Evolutionary conservation across 345 rosid genomes (phyloP), one percentile per base, ranked within the genome.

Genomic region (Ceriops tagal): DNA sequence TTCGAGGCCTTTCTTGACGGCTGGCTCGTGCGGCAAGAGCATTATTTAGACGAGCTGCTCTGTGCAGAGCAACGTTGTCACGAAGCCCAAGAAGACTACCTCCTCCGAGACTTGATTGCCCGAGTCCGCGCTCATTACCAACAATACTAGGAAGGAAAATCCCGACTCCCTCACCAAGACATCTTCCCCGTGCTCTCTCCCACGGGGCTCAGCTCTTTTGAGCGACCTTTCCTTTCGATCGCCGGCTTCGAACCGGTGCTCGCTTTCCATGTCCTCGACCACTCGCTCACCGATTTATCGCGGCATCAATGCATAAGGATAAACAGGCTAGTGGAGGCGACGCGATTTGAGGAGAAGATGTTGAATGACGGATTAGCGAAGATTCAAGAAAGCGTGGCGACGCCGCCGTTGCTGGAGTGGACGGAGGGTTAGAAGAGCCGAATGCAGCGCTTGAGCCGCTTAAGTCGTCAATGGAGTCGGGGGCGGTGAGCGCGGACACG

Each of bases 11-110:
- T 83, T 61, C 55, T 73, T 20, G 72, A 61, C 5, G 78, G 61
- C 2, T 87, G 92, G 89, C 68, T 78, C 5, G 61, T 37, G n/a
- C 79, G 86, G 4, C 89, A 83, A 59, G 72, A 77, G 32, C 82
- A 53, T 30, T 75, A 53, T 71, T 78, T 80, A 0, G 82, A 78
- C 13, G 80, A 83, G 72, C 78, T 87, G 9, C 58, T 76, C 8
- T 72, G 81, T 0, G 68, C 78, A 10, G 64, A 58, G 6, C 37
- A 76, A 47, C 24, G 61, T 28, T 21, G 60, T 28, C 32, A 62
- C 18, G 78, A 70, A n/a, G 59, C 67, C 4, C 28, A 16, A 18
- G 67, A 76, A 7, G 79, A 71, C 0, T 71, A 84, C 49, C 70
- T 76, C 32, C 65, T 76, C 32, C 65, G 60, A 47, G 83, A 78